phyloP scores from a whole-genome alignment of 2,329 filamentous ascomycete genomes.

The Emericellopsis atlantica region DNA sequence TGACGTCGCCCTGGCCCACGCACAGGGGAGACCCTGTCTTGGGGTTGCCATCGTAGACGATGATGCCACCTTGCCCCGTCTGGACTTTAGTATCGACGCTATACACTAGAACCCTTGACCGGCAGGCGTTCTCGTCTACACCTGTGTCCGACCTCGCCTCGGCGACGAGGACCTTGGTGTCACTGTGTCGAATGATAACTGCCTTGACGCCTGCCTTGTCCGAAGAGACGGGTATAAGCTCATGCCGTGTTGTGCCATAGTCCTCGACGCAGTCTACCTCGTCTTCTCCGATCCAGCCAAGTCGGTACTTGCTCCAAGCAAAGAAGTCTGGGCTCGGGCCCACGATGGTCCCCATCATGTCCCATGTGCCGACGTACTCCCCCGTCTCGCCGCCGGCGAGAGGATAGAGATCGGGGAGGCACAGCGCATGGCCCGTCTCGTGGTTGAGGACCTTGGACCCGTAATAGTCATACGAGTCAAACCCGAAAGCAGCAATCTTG shows the following conservation, averaged over 20 bases:
- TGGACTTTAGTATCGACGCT: constrained; percentile 14
- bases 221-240: not conserved
- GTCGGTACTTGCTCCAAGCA: constrained; percentile 24
- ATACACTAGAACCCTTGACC: constrained; percentile 20
- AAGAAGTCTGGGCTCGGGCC: constrained; percentile 21
- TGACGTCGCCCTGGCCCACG: no score
- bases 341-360: constrained; percentile 20
- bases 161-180: constrained; percentile 13
- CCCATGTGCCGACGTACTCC: constrained; percentile 21
- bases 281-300: constrained; percentile 20
- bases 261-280: constrained; percentile 17
- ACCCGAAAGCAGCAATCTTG: constrained; percentile 18
- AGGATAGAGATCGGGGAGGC: constrained; percentile 23
- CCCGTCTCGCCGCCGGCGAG: constrained; percentile 11
- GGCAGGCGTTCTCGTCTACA: constrained; percentile 13
- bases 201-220: not conserved
- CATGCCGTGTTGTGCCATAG: constrained; percentile 13
- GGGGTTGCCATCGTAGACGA: constrained; percentile 18
- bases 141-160: constrained; percentile 14
- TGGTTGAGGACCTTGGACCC: constrained; percentile 21
- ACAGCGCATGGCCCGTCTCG: constrained; percentile 24
- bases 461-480: constrained; percentile 17
- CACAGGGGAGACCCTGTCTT: constrained; percentile 5
- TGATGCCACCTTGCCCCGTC: constrained; percentile 16
- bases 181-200: not conserved